Evolutionary conservation across 352 stramenopile species (phyloP).

Genomic region (Pythium brachiatum): DNA sequence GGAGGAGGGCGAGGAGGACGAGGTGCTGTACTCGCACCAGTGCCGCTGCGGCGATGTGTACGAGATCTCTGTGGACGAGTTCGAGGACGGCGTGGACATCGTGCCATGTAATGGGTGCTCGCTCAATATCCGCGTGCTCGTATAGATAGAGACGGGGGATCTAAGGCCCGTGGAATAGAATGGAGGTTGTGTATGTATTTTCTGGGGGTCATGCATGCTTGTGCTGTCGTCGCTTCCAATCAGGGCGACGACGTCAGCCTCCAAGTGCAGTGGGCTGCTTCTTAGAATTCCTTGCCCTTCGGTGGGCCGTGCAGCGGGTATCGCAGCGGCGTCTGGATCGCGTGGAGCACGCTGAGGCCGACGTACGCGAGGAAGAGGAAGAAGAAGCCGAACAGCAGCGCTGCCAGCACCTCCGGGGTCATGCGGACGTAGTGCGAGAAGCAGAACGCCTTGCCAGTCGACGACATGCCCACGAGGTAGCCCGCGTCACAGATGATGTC

Average conservation of each 20-base stretch:
- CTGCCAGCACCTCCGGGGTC: constrained; percentile 72
- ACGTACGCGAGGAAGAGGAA: constrained; percentile 81
- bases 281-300: constrained; percentile 83
- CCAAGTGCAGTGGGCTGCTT: neutral
- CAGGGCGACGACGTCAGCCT: neutral
- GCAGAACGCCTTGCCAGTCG: constrained; percentile 67
- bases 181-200: constrained; percentile 2
- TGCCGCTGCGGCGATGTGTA: constrained; percentile 78
- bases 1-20: constrained; percentile 34
- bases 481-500: constrained; percentile 54
- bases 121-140: constrained; percentile 68
- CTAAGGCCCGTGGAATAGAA: neutral
- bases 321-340: constrained; percentile 72
- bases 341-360: constrained; percentile 60
- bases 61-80: constrained; percentile 59
- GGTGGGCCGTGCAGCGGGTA: constrained; percentile 72
- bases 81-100: constrained; percentile 62
- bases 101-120: constrained; percentile 81
- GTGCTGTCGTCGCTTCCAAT: neutral
- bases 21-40: constrained; percentile 53
- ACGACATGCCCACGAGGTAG: constrained; percentile 51
- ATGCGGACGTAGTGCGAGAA: constrained; percentile 85
- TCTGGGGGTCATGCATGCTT: constrained; percentile 14
- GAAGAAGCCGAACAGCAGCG: constrained; percentile 74
- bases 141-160: constrained; percentile 15